These are phyloP conservation scores for Millerozyma miso DNA, from an alignment of 805 yeast genomes.

Conservation along the genomic window DNA sequence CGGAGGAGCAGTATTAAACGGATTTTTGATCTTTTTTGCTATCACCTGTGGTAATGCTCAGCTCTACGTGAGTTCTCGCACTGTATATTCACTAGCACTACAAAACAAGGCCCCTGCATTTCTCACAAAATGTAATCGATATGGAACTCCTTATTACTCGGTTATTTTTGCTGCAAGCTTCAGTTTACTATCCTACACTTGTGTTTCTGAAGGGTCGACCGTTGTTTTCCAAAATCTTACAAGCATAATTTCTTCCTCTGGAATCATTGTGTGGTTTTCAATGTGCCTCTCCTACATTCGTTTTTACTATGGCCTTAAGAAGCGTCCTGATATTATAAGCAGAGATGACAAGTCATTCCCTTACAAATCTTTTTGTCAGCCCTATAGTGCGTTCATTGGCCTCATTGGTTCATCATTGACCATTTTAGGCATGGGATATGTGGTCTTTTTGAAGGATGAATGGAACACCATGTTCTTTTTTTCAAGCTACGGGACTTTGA, in stretches of 20 bases:
- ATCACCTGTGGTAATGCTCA: slow-evolving; percentile 45
- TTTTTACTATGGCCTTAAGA: slow-evolving; percentile 57
- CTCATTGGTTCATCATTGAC: slow-evolving; percentile 49
- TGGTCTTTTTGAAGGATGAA: slow-evolving; percentile 50
- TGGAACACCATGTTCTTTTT: slow-evolving; percentile 64
- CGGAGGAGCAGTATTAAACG: slow-evolving; percentile 38
- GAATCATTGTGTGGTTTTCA: slow-evolving; percentile 76
- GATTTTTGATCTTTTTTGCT: slow-evolving; percentile 43
- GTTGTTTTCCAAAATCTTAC: slow-evolving; percentile 63
- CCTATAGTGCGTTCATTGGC: slow-evolving; percentile 63
- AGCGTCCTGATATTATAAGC: slow-evolving; percentile 60
- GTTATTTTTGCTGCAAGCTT: slow-evolving; percentile 61
- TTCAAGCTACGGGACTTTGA: slow-evolving; percentile 59
- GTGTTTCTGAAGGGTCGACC: slow-evolving; percentile 55
- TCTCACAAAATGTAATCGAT: slow-evolving; percentile 54
- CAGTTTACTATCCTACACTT: slow-evolving; percentile 57
- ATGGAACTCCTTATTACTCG: slow-evolving; percentile 71
- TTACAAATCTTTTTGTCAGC: slow-evolving; percentile 66
- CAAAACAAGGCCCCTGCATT: slow-evolving; percentile 58
- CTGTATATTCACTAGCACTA: slow-evolving; percentile 38
- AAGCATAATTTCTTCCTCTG: slow-evolving; percentile 67
- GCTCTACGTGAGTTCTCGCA: slow-evolving; percentile 40
- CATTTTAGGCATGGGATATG: slow-evolving; percentile 56
- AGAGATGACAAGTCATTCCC: slow-evolving; percentile 65
- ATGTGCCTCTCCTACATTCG: slow-evolving; percentile 62